Conservation (phyloP, 1,139 yeast genomes). For the Taphrina confusa region DNA sequence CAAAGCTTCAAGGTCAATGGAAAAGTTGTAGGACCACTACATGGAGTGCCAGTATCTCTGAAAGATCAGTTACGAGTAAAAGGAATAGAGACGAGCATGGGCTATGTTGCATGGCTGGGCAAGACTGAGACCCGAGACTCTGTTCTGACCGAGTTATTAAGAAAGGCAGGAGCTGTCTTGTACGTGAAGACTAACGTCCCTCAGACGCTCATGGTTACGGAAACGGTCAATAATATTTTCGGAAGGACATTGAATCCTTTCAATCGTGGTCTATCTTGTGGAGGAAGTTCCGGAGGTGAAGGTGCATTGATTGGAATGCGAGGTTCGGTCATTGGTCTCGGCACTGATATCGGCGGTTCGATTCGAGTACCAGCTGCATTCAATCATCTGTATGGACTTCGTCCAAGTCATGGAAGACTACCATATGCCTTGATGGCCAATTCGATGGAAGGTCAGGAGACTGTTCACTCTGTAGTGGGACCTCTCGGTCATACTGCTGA, state of each 20-base stretch:
- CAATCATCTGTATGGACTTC: conserved; percentile 54
- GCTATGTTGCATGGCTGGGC: conserved; percentile 50
- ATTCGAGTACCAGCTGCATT: conserved; percentile 59
- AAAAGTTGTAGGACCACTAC: conserved; percentile 68
- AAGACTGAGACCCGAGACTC: conserved; percentile 47
- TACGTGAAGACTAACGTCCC: conserved; percentile 60
- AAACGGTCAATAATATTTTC: conserved; percentile 45
- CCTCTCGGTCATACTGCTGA: conserved; percentile 54
- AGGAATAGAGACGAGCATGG: conserved; percentile 48
- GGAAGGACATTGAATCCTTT: conserved; percentile 53
- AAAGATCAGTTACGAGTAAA: conserved; percentile 69
- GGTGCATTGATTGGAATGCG: conserved; percentile 54
- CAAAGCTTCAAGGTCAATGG: conserved; percentile 56
- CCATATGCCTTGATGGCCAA: conserved; percentile 44
- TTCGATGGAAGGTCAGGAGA: conserved; percentile 50
- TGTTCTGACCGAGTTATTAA: conserved; percentile 41
- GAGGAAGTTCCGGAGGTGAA: conserved; percentile 62
- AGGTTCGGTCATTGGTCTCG: conserved; percentile 55
- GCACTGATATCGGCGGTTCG: conserved; percentile 66
- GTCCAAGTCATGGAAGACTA: conserved; percentile 53
- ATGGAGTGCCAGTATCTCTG: conserved; percentile 75
- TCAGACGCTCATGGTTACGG: conserved; percentile 54
- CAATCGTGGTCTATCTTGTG: conserved; percentile 52
- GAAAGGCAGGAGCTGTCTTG: conserved; percentile 64
- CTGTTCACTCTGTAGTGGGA: conserved; percentile 51